A percentile compares a stretch with the other conserved stretches of the same genome.
phyloP scores from a whole-genome alignment of 805 yeast genomes.

The Metschnikowia gelsemii region DNA sequence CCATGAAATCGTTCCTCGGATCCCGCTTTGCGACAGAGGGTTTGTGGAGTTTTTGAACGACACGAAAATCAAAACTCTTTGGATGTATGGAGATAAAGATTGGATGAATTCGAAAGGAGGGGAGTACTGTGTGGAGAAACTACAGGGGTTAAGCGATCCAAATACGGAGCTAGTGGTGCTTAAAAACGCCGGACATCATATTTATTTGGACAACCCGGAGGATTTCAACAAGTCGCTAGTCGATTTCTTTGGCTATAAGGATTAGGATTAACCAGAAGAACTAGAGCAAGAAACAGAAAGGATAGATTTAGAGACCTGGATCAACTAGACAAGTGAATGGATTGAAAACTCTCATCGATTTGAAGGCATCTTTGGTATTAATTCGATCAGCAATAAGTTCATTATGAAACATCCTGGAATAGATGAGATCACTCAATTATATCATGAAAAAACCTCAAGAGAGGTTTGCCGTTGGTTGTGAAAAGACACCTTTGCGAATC shows the following conservation, averaged over 20 bases:
- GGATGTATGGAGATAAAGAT: slow-evolving; percentile 45
- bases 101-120: slow-evolving; percentile 47
- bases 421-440: too few species aligned
- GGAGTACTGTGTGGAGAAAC: slow-evolving; percentile 28
- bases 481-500: neutral
- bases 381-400: too few species aligned
- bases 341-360: too few species aligned
- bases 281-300: too few species aligned
- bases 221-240: slow-evolving; percentile 28
- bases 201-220: slow-evolving; percentile 41
- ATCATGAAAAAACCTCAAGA: too few species aligned
- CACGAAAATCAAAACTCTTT: slow-evolving; percentile 26
- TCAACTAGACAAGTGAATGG: too few species aligned
- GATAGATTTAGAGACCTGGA: too few species aligned
- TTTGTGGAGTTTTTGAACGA: slow-evolving; percentile 28
- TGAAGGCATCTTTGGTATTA: too few species aligned
- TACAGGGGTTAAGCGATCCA: slow-evolving; percentile 19
- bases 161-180: slow-evolving; percentile 24
- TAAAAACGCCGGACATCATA: slow-evolving; percentile 43
- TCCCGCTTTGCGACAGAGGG: slow-evolving; percentile 43
- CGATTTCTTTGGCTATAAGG: slow-evolving; percentile 25
- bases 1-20: slow-evolving; percentile 38
- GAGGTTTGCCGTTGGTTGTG: too few species aligned
- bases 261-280: neutral
- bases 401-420: too few species aligned